Conservation (phyloP, 164 flowering plant genomes). For the Vitis rupestris region DNA sequence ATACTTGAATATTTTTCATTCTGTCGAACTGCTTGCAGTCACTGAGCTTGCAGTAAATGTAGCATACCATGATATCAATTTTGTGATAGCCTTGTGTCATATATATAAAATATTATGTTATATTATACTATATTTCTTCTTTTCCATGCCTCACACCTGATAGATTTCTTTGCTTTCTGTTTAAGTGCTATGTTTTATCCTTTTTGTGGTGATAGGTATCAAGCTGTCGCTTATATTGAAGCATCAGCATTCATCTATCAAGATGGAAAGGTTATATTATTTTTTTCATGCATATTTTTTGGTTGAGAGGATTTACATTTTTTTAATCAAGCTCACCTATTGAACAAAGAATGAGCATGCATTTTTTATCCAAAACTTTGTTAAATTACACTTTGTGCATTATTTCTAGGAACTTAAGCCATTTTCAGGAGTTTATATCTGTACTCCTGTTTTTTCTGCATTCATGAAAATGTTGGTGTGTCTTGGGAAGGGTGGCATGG, state of each 20-base stretch:
- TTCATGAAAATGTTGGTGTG: too few relatives aligned
- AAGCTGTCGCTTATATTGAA: constrained; percentile 96
- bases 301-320: not conserved
- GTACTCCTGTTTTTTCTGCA: too few relatives aligned
- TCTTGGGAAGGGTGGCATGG: too few relatives aligned
- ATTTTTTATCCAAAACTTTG: too few relatives aligned
- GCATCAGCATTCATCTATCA: constrained; percentile 96
- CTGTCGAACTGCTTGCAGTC: too few relatives aligned
- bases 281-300: not conserved
- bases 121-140: not conserved
- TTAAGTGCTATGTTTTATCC: not conserved
- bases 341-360: too few relatives aligned
- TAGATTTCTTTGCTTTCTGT: not conserved
- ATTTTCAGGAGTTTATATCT: too few relatives aligned
- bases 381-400: too few relatives aligned
- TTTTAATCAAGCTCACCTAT: not conserved
- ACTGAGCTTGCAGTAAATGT: not conserved
- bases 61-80: not conserved
- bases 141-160: not conserved
- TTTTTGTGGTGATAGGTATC: constrained; percentile 61
- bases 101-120: too few relatives aligned
- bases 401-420: too few relatives aligned
- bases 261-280: constrained; percentile 78
- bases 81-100: not conserved
- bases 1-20: too few relatives aligned